Evolutionary conservation across 2,329 filamentous ascomycete genomes (phyloP).

Genomic region (Botrytis fabae): DNA sequence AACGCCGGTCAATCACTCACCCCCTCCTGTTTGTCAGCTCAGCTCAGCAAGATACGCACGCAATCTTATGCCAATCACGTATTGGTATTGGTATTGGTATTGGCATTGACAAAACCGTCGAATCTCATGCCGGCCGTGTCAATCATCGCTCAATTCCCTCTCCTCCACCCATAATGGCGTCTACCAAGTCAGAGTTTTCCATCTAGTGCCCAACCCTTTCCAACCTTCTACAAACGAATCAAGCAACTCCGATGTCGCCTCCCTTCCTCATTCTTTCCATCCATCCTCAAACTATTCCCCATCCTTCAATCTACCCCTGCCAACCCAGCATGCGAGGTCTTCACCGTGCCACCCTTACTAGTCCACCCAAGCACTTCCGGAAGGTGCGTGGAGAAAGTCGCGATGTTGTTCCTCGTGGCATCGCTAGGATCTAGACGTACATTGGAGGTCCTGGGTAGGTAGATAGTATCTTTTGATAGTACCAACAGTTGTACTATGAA

Average conservation of each 20-base stretch:
- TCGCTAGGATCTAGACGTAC: not conserved
- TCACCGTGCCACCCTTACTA: constrained; percentile 15
- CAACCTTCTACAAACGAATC: not conserved
- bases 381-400: constrained; percentile 14
- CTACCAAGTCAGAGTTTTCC: not conserved
- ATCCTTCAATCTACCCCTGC: not conserved
- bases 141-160: not conserved
- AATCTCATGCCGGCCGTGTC: not conserved
- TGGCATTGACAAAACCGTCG: not conserved
- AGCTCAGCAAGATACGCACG: not conserved
- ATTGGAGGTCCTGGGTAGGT: not conserved
- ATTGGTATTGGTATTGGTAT: not conserved
- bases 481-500: not conserved
- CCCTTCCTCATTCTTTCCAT: not conserved
- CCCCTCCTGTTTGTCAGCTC: not conserved
- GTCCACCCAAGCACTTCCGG: not conserved
- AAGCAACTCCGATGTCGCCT: constrained; percentile 17
- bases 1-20: not conserved
- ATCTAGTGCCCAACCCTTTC: not conserved
- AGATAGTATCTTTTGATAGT: not conserved
- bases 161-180: not conserved
- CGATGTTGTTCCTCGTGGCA: constrained; percentile 8
- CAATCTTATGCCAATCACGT: not conserved
- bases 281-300: not conserved
- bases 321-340: not conserved